Evolutionary conservation across 2,329 filamentous ascomycete species (phyloP).

Genomic region (Endocalyx cinctus): DNA sequence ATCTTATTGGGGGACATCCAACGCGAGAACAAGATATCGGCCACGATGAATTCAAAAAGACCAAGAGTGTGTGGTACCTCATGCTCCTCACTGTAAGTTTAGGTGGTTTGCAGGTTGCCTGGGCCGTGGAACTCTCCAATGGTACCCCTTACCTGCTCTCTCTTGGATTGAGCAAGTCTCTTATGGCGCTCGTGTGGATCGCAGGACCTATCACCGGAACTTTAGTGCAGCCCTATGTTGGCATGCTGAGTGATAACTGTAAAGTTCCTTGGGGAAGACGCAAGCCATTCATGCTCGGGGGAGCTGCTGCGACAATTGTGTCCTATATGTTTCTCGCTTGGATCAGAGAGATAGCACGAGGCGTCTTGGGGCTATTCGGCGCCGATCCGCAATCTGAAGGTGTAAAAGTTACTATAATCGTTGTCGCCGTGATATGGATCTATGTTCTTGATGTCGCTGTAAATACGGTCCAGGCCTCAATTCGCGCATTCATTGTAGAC

Average conservation of each 20-base stretch:
- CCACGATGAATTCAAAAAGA: conserved; percentile 52
- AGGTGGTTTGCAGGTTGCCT: conserved; percentile 86
- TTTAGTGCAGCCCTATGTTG: conserved; percentile 77
- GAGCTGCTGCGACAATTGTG: conserved; percentile 61
- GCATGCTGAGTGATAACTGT: conserved; percentile 76
- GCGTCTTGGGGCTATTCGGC: conserved; percentile 66
- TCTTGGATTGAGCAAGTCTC: conserved; percentile 74
- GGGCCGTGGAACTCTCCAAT: conserved; percentile 92
- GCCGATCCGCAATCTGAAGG: conserved; percentile 59
- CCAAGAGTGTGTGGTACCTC: conserved; percentile 82
- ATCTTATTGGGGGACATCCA: conserved; percentile 27
- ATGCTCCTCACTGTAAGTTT: conserved; percentile 82
- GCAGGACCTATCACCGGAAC: conserved; percentile 75
- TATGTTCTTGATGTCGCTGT: conserved; percentile 92
- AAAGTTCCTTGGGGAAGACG: conserved; percentile 70
- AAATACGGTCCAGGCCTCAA: conserved; percentile 92
- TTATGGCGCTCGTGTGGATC: conserved; percentile 82
- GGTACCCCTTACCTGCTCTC: conserved; percentile 81
- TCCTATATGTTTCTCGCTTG: conserved; percentile 68
- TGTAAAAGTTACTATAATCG: conserved; percentile 63
- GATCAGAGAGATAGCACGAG: conserved; percentile 67
- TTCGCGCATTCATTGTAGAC: conserved; percentile 90
- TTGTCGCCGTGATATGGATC: conserved; percentile 78
- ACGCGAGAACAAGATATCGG: conserved; percentile 32
- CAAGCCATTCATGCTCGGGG: conserved; percentile 75